Conservation (phyloP, 148 eudicot species). For the Vaccinium corymbosum region DNA sequence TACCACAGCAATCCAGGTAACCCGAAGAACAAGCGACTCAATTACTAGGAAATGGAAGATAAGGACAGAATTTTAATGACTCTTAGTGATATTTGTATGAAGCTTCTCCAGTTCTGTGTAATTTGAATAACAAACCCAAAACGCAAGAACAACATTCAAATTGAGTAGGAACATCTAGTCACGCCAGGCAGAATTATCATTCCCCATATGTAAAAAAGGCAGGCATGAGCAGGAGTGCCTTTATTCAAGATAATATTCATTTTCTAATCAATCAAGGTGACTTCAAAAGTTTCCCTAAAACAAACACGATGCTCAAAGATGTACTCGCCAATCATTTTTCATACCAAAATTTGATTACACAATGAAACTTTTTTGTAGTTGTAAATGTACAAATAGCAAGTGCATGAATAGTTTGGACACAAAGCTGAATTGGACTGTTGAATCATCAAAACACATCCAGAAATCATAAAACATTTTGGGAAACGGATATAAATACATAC, state of each 20-base stretch:
- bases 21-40: background rate
- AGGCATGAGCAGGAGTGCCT: background rate
- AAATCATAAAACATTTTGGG: background rate
- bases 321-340: background rate
- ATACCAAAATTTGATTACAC: background rate
- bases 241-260: background rate
- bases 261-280: background rate
- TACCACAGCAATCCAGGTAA: too few relatives aligned
- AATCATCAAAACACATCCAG: background rate
- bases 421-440: background rate
- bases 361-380: background rate
- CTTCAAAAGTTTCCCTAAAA: background rate
- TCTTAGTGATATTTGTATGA: background rate
- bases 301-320: background rate
- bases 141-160: background rate
- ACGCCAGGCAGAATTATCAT: background rate
- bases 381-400: background rate
- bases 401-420: background rate
- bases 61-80: background rate
- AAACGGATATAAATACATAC: background rate
- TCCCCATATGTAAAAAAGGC: background rate
- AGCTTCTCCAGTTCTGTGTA: background rate
- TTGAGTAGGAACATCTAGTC: background rate
- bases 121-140: background rate
- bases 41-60: background rate